Evolutionary conservation across 164 flowering plant species (phyloP), one percentile per base, ranked within the genome.

Genomic region (Berberis thunbergii): DNA sequence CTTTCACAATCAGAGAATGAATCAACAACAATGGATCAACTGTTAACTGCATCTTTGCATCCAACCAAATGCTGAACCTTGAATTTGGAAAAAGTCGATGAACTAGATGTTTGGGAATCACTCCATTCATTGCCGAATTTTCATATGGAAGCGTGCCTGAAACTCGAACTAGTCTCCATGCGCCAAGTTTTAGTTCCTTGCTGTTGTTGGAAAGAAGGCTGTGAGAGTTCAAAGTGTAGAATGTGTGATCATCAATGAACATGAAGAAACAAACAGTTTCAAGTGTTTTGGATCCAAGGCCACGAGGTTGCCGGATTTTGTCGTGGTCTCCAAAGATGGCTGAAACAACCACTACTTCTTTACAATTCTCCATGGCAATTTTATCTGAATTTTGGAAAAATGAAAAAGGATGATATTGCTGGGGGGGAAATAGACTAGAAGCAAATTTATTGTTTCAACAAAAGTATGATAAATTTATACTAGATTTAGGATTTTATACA

Each of bases 281-380:
- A 3, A 80, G 68, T 12, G 97, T 87, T 69, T 84, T 77, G 41
- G 86, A 69, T 67, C 91, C 93, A 1, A 94, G 80, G 7, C 95
- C 89, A 67, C 62, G 80, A 0, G 97, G 97, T 64, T 94, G 99
- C 41, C 99, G 78, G 62, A 94, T 80, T 77, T 94, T 89, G 81
- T 94, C 99, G 56, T 91, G 93, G 69, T 89, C 87, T 39, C 81
- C 81, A 70, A 94, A 89, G 50, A 89, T 81, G 1, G 99, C 99
- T 0, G 97, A 91, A 49, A 81, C 89, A 7, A 91, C 93, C 1
- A 91, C 96, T 41, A 89, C 78, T 45, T 82, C 86, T 1, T 70
- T 62, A 63, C 99, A 94, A 1, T 64, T 78, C 59, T 89, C 87
- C 97, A 94, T 94, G 8, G 82, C 85, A 6, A 62, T 67, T 71